Base-by-base conservation (phyloP, 139 green algal species). In the Medakamo hakoo region DNA sequence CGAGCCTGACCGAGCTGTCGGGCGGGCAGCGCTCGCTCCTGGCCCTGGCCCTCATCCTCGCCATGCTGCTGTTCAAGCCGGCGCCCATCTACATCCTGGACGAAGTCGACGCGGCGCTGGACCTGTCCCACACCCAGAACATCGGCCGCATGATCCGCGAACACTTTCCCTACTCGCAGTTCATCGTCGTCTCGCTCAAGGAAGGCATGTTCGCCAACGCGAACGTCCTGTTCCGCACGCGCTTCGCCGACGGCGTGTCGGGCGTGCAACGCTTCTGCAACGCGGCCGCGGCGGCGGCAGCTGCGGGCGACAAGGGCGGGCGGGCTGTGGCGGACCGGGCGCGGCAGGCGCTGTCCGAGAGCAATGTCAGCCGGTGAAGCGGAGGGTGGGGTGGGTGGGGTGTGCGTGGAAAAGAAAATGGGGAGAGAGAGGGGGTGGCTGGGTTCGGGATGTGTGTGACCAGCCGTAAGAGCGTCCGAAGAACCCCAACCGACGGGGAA, bases 151-250 rank as follows among this genome's bases (percentile, higher is more conserved):
- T 98, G 91, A 98, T 99, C 76, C 92, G 90, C 67, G 62, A 78
- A 30, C 88, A 98, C 82, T 99, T 99, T 80, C 91, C 93, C 19
- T 77, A 96, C 61, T 88, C 78, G 1, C 83, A 91, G 72, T 88
- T 89, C 59, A 69, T 88, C 19, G 74, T 84, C 27, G 77, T 82
- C 20, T 89, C 77, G 3, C 76, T 97, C 0, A 97, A 99, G 80
- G 93, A 99, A 73, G 93, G 93, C 58, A 96, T 99, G 89, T 99
- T 99, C 82, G 92, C 85, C 82, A 98, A 99, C 75, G 93, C 93
- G 59, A 97, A 97, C 73, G 88, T 98, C 59, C 83, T 99, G 59
- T 99, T 96, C 81, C 78, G 91, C 27, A 98, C 93, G 61, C 95
- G 95, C 72, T 97, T 99, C 69, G 84, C 96, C 25, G 88, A 99